These are phyloP conservation scores for Venturia pyrina DNA, from an alignment of 2,329 filamentous ascomycete genomes.

Conservation along the genomic window DNA sequence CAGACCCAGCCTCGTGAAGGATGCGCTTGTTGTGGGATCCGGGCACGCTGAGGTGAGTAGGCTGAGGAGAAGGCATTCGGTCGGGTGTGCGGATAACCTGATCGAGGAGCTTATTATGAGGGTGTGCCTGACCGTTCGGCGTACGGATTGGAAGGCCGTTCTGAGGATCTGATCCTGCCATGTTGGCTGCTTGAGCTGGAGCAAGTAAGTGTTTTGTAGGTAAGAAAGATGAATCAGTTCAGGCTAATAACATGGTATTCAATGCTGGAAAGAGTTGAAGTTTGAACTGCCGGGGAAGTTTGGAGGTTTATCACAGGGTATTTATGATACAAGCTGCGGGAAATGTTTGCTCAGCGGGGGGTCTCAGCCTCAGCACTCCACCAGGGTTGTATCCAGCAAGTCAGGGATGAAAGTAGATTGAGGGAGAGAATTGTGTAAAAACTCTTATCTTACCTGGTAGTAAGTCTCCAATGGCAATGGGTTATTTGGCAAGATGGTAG, in stretches of 20 bases:
- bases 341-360: not conserved
- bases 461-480: not conserved
- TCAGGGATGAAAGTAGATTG: not conserved
- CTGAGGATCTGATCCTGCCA: conserved; percentile 1
- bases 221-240: not conserved
- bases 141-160: conserved; percentile 5
- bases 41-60: conserved; percentile 71
- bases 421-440: not conserved
- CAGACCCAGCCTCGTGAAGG: conserved; percentile 79
- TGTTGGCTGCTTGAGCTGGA: not conserved
- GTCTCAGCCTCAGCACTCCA: not conserved
- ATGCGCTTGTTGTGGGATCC: conserved; percentile 52
- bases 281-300: not conserved
- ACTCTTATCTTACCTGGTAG: not conserved
- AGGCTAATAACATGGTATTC: not conserved
- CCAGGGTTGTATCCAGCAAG: not conserved
- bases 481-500: not conserved
- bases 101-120: conserved; percentile 47
- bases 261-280: not conserved
- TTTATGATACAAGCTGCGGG: not conserved
- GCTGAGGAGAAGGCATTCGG: conserved; percentile 75
- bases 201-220: not conserved
- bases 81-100: conserved; percentile 41
- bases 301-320: not conserved
- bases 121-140: conserved; percentile 1